phyloP scores from a whole-genome alignment of 495 filamentous ascomycete species.

The Penicillium macrosclerotiorum region DNA sequence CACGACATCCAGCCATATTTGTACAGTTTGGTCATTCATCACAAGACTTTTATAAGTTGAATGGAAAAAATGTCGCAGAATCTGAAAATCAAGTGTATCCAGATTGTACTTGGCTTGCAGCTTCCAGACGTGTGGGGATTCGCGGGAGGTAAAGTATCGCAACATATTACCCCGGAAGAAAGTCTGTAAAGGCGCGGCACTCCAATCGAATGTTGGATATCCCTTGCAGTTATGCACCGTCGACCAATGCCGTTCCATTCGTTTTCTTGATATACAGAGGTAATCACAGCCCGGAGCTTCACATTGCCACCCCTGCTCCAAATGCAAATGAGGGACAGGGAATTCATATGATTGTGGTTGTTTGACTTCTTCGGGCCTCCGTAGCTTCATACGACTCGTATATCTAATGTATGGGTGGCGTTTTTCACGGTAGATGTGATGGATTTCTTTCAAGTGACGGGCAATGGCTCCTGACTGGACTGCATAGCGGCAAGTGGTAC shows the following conservation, averaged over 20 bases:
- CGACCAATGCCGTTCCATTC: constrained; percentile 33
- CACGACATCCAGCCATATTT: constrained; percentile 20
- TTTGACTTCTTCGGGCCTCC: constrained; percentile 18
- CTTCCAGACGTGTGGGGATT: not conserved
- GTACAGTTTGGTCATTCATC: constrained; percentile 8
- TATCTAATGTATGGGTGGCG: constrained; percentile 28
- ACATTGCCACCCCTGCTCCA: constrained; percentile 29
- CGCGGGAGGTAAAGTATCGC: constrained; percentile 22
- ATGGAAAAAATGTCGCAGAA: constrained; percentile 19
- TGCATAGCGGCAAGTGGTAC: constrained; percentile 30
- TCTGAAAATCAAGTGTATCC: constrained; percentile 8
- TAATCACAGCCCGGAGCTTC: constrained; percentile 18
- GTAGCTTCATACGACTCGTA: constrained; percentile 16
- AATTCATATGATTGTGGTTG: constrained; percentile 19
- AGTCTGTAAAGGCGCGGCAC: constrained; percentile 19
- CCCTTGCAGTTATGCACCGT: constrained; percentile 15
- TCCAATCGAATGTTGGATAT: constrained; percentile 10
- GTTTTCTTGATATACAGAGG: constrained; percentile 26
- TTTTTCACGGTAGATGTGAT: constrained; percentile 23
- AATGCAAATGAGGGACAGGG: constrained; percentile 27
- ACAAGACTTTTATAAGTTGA: constrained; percentile 19
- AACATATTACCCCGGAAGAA: constrained; percentile 30
- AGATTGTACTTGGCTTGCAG: constrained; percentile 11
- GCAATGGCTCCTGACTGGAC: constrained; percentile 32
- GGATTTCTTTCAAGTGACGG: constrained; percentile 41